phyloP scores from a whole-genome alignment of 2,329 filamentous ascomycete genomes.

The Tolypocladium ophioglossoides region DNA sequence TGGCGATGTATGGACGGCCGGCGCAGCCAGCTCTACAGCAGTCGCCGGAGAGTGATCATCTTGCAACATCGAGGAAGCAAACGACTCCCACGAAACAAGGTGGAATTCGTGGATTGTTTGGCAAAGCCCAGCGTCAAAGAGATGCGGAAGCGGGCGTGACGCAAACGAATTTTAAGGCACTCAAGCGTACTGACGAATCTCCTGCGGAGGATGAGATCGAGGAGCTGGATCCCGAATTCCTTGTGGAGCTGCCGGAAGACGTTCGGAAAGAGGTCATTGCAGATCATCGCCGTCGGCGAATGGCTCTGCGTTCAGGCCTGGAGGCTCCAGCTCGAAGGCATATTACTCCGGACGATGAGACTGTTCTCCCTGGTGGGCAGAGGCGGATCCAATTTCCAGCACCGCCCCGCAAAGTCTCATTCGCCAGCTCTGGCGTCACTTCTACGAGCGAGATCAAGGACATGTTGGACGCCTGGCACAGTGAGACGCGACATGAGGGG shows the following conservation, averaged over 20 bases:
- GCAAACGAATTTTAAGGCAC: constrained; percentile 62
- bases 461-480: constrained; percentile 68
- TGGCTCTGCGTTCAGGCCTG: constrained; percentile 46
- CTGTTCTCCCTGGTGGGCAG: constrained; percentile 23
- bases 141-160: constrained; percentile 50
- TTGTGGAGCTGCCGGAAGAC: constrained; percentile 74
- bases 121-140: constrained; percentile 38
- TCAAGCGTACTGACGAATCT: constrained; percentile 19
- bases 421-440: constrained; percentile 32
- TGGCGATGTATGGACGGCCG: constrained; percentile 54
- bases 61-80: constrained; percentile 39
- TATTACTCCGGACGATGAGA: constrained; percentile 11
- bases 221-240: constrained; percentile 59
- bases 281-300: constrained; percentile 50
- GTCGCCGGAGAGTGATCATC: constrained; percentile 46
- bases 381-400: constrained; percentile 34
- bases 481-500: constrained; percentile 58
- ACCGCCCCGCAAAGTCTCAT: constrained; percentile 33
- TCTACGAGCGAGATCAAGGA: constrained; percentile 53
- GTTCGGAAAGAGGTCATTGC: constrained; percentile 67
- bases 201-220: constrained; percentile 25
- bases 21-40: constrained; percentile 29
- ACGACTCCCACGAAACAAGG: constrained; percentile 58
- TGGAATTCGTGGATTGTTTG: constrained; percentile 27
- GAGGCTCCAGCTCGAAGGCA: constrained; percentile 21